A percentile compares a stretch with the other conserved stretches of the same genome.
Conservation (phyloP, 257 asterid species). For the Nicotiana obtusifolia region DNA sequence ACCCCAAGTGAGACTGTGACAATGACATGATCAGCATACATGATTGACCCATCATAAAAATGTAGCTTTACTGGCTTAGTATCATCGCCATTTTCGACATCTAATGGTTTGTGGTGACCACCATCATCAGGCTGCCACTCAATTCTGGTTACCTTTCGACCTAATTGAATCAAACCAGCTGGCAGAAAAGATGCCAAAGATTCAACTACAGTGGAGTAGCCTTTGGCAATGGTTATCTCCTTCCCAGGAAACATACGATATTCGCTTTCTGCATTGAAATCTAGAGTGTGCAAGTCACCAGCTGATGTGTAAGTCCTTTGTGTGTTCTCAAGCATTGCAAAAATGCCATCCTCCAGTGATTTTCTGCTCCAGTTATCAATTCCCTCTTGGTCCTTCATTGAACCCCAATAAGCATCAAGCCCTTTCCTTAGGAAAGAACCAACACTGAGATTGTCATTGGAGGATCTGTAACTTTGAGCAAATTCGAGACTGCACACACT, state of each 20-base stretch:
- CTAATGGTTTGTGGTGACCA: background rate
- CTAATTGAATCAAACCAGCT: conserved; percentile 52
- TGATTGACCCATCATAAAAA: conserved; percentile 54
- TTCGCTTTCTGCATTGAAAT: conserved; percentile 70
- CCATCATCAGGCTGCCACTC: conserved; percentile 44
- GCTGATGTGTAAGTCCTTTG: conserved; percentile 86
- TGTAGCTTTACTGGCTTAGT: conserved; percentile 57
- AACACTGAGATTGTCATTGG: conserved; percentile 30
- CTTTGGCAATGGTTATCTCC: conserved; percentile 68
- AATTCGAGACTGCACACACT: conserved; percentile 36
- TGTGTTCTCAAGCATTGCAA: conserved; percentile 70
- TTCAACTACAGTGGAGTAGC: conserved; percentile 58
- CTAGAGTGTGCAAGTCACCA: conserved; percentile 48
- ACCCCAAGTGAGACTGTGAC: conserved; percentile 83
- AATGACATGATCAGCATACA: conserved; percentile 71
- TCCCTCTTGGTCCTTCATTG: conserved; percentile 17
- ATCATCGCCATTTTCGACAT: conserved; percentile 15
- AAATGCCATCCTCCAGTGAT: conserved; percentile 42
- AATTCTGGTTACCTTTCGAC: conserved; percentile 45
- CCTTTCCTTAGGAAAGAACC: conserved; percentile 63
- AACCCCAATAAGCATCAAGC: conserved; percentile 41
- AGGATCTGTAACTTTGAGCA: background rate
- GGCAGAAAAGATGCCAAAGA: conserved; percentile 65
- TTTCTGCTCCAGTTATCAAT: conserved; percentile 45
- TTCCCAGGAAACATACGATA: conserved; percentile 72